Base-by-base conservation (phyloP, 805 yeast genomes). In the Saturnispora saitoi region DNA sequence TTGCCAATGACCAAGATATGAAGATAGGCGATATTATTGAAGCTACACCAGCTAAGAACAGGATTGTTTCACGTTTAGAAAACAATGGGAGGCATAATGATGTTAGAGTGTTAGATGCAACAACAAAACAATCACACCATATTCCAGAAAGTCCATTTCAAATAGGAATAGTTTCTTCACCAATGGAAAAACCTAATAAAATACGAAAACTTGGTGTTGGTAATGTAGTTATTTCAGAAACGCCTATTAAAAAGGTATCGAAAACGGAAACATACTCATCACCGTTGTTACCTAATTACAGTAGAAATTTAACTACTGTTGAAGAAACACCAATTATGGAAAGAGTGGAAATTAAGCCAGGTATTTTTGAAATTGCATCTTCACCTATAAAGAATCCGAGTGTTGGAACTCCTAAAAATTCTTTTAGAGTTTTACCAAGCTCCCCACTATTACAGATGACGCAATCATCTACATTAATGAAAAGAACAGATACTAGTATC, bases 11-110 rank as follows among this genome's bases (percentile, higher is more conserved):
- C 12, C 39, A 22, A 19, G 38, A 28, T 12, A 36, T 42, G 7
- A 37, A 44, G n/a, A 28, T 19, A 9, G 46, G 46, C 15, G 49
- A 53, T 19, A 44, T 50, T 14, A 55, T 58, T 34, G 58, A 59
- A 37, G 57, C 57, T 22, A 57, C 64, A 4, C 63, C 63, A 8
- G 43, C 48, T 6, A 52, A 52, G 17, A 38, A n/a, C 6, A 38
- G 15, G 31, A 41, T 5, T 20, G 22, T 12, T 20, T 5, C 24
- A 14, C 26, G 2, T 22, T 20, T 9, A 12, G 4, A 37, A 11
- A 11, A 22, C 9, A 22, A 37, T 30, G 12, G n/a, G 5, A 6
- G 3, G 22, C 20, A 5, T 24, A 22, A 20, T 14, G n/a, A 9
- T 17, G 28, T 14, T 30, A 10, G 6, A 20, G 11, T 12, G 10